phyloP scores from a whole-genome alignment of 257 asterid species.

The Euphrasia confusa region DNA sequence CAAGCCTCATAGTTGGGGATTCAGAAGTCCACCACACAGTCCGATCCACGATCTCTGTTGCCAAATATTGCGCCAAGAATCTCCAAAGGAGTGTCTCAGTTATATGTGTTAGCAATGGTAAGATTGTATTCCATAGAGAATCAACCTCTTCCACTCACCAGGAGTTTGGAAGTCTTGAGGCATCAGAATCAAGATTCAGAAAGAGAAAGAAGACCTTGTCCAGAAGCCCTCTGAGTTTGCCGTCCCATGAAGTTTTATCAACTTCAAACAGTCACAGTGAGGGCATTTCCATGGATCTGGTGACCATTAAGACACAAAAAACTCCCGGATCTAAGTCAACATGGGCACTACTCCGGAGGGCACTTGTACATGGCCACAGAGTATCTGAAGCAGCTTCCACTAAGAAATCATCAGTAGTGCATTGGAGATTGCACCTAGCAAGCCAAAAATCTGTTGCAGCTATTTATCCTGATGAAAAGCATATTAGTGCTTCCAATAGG shows the following conservation, averaged over 20 bases:
- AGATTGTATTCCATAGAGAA: conserved; percentile 50
- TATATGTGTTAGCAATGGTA: conserved; percentile 62
- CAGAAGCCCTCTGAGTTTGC: conserved; percentile 38
- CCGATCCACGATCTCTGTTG: conserved; percentile 55
- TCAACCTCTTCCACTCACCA: conserved; percentile 29
- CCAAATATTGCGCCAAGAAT: conserved; percentile 65
- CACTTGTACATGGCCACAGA: conserved; percentile 35
- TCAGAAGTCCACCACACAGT: conserved; percentile 44
- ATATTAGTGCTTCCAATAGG: conserved; percentile 29
- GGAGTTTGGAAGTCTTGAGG: conserved; percentile 32
- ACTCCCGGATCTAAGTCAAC: conserved; percentile 37
- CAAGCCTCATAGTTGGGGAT: conserved; percentile 55
- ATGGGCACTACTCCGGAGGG: conserved; percentile 57
- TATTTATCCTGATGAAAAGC: conserved; percentile 63
- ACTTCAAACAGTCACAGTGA: conserved; percentile 27
- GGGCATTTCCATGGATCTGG: conserved; percentile 44
- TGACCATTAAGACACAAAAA: conserved; percentile 36
- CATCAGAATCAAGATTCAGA: conserved; percentile 38
- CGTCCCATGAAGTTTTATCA: conserved; percentile 23
- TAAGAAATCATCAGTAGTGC: conserved; percentile 46
- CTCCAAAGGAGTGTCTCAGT: conserved; percentile 46
- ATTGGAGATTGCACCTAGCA: conserved; percentile 47
- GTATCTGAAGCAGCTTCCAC: conserved; percentile 33
- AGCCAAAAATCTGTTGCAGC: conserved; percentile 52
- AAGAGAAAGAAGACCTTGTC: conserved; percentile 38